These are phyloP conservation scores for Vaccinium corymbosum DNA, from an alignment of 148 eudicot genomes.

Conservation along the genomic window DNA sequence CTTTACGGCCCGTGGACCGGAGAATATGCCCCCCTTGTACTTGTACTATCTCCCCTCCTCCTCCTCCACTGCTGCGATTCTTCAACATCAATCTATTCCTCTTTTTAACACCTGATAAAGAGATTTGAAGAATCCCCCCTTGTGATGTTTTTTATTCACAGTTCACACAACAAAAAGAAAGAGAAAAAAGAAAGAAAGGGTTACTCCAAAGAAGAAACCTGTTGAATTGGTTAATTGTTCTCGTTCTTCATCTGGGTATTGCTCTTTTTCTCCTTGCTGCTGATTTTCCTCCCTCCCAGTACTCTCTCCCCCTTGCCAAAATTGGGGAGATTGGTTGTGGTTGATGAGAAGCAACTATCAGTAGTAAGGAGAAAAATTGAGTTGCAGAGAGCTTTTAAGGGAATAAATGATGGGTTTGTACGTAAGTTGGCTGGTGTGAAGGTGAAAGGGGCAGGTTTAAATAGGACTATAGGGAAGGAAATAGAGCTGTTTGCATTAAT, in stretches of 20 bases:
- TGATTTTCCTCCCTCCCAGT: not conserved
- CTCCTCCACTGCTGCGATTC: not conserved
- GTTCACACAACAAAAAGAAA: too few relatives aligned
- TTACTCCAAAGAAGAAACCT: not conserved
- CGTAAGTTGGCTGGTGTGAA: not conserved
- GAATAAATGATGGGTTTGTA: not conserved
- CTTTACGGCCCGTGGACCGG: slow-evolving; percentile 40
- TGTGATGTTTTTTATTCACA: not conserved
- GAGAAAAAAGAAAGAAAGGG: not conserved
- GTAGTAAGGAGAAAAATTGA: not conserved
- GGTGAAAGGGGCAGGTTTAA: not conserved
- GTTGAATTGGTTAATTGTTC: not conserved
- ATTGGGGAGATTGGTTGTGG: not conserved
- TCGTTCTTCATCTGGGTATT: not conserved
- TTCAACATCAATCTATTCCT: slow-evolving; percentile 12
- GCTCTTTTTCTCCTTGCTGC: not conserved
- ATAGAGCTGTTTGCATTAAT: not conserved
- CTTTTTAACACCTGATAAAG: not conserved
- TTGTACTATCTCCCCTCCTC: slow-evolving; percentile 31
- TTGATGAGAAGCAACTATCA: not conserved
- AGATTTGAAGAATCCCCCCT: not conserved
- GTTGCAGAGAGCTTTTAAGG: not conserved
- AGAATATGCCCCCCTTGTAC: slow-evolving; percentile 48
- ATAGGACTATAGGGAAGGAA: not conserved
- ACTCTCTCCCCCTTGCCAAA: not conserved